phyloP scores from a whole-genome alignment of 768 basidiomycete species.

The Suillus hirtellus region DNA sequence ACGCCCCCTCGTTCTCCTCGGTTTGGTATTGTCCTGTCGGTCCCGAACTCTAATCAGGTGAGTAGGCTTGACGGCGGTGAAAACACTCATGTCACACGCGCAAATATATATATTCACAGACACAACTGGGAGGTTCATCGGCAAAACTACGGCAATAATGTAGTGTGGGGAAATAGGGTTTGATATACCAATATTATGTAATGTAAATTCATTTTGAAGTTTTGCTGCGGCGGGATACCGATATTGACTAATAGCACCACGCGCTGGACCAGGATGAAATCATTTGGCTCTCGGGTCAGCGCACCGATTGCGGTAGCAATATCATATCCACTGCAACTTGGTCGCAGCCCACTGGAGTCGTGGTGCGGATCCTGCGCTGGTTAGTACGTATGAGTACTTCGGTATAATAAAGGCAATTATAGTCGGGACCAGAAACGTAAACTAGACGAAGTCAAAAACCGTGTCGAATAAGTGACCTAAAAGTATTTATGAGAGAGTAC shows the following conservation, averaged over 20 bases:
- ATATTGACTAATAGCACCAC: background rate
- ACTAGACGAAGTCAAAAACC: background rate
- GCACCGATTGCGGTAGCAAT: background rate
- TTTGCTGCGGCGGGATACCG: background rate
- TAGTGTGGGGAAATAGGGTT: conserved; percentile 8
- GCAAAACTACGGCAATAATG: background rate
- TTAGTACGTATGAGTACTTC: background rate
- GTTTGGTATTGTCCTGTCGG: background rate
- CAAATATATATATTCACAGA: background rate
- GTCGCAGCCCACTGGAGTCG: background rate
- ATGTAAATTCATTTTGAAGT: too few relatives aligned
- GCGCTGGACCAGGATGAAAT: background rate
- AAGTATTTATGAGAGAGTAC: background rate
- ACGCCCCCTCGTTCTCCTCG: background rate
- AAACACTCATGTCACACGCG: background rate
- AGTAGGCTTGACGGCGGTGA: too few relatives aligned
- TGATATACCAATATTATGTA: background rate
- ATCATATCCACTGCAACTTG: background rate
- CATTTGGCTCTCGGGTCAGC: background rate
- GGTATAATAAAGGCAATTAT: background rate
- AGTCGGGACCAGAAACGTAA: background rate
- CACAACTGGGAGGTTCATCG: background rate
- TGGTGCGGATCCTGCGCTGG: background rate
- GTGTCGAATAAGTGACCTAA: background rate
- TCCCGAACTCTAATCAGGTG: background rate